Evolutionary conservation across 805 yeast genomes (phyloP).

Genomic region (Ogataea paradorogensis): DNA sequence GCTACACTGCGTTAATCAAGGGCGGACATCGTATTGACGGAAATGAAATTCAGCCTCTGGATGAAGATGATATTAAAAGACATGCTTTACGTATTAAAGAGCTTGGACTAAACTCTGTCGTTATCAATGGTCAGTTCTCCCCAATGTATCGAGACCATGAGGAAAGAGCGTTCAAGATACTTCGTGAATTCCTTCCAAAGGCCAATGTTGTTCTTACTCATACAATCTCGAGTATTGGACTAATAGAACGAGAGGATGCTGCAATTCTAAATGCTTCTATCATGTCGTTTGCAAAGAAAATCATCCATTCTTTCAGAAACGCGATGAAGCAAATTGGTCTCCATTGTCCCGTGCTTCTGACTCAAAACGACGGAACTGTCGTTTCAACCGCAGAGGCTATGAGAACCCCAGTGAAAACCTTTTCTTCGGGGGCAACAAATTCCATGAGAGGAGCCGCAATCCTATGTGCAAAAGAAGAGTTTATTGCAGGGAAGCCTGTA

Average conservation of each 20-base stretch:
- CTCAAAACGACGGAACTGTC: constrained; percentile 11
- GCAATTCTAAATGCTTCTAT: constrained; percentile 7
- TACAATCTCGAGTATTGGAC: constrained; percentile 4
- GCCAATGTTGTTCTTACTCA: constrained; percentile 5
- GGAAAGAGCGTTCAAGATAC: neutral
- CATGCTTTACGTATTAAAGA: constrained; percentile 1
- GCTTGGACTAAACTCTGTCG: constrained; percentile 3
- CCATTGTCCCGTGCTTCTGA: constrained; percentile 3
- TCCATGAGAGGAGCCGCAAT: constrained; percentile 12
- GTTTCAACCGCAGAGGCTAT: constrained; percentile 6
- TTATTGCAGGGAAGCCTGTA: neutral
- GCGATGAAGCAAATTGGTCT: constrained; percentile 4
- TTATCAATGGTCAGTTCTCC: constrained; percentile 3
- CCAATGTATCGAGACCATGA: constrained; percentile 5
- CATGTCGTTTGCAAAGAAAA: constrained; percentile 4
- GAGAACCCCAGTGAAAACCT: constrained; percentile 6
- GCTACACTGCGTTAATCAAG: constrained; percentile 2
- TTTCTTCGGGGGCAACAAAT: constrained; percentile 11
- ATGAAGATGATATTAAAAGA: constrained; percentile 1
- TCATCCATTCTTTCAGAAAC: constrained; percentile 3
- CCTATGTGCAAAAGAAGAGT: constrained; percentile 4
- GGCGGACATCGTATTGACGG: constrained; percentile 8
- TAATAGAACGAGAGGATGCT: constrained; percentile 8
- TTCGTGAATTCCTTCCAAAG: constrained; percentile 1
- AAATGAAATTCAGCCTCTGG: constrained; percentile 5